Conservation (phyloP, 2,329 filamentous ascomycete genomes). For the Colletotrichum tanaceti region DNA sequence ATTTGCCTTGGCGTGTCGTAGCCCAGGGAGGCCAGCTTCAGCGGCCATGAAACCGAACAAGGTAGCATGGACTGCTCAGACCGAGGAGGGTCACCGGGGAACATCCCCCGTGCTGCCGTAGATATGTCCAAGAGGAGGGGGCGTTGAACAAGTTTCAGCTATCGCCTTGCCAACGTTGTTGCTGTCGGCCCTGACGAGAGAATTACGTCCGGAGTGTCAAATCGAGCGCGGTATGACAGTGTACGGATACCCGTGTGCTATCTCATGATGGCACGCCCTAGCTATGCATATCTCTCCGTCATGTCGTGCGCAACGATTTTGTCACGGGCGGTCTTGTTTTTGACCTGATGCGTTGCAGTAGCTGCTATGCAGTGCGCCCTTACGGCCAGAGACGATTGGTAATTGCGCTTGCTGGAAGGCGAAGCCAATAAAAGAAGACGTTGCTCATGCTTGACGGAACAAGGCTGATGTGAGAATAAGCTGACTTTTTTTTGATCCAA, state of each 20-base stretch:
- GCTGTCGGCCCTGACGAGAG: background rate
- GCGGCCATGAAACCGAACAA: constrained; percentile 22
- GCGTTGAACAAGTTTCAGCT: constrained; percentile 21
- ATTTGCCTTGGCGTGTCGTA: constrained; percentile 28
- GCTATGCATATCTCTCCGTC: too few species aligned
- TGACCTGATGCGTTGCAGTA: constrained; percentile 13
- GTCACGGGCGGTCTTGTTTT: background rate
- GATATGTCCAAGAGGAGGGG: background rate
- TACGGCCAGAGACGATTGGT: background rate
- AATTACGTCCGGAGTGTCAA: background rate
- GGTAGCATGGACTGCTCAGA: constrained; percentile 32
- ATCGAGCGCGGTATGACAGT: background rate
- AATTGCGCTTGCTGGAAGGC: background rate
- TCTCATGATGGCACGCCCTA: too few species aligned
- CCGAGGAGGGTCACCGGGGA: constrained; percentile 28
- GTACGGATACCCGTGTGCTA: too few species aligned
- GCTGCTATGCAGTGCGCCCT: background rate
- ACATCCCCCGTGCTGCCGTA: constrained; percentile 27
- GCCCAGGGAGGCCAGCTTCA: constrained; percentile 15
- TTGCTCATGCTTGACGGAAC: background rate
- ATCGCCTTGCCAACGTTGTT: constrained; percentile 1
- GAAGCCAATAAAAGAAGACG: background rate
- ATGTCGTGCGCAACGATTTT: constrained; percentile 3
- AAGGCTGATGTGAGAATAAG: background rate
- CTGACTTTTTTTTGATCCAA: background rate